Evolutionary conservation across 345 rosid genomes (phyloP).

Genomic region (Combretum micranthum): DNA sequence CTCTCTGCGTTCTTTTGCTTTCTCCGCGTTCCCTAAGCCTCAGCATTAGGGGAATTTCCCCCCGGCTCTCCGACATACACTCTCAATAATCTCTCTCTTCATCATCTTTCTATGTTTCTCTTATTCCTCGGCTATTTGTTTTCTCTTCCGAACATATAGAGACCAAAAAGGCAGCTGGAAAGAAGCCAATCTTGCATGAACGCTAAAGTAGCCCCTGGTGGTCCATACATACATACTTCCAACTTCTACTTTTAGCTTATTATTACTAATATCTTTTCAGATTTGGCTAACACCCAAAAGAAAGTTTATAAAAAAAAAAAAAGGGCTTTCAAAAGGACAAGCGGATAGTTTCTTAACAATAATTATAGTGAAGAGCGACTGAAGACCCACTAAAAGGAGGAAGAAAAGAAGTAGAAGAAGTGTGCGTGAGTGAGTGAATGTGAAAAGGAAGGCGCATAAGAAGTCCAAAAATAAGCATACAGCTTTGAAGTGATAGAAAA

Average conservation of each 20-base stretch:
- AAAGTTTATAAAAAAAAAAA: too few relatives aligned
- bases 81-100: constrained; percentile 11
- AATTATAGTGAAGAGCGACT: background rate
- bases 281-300: too few relatives aligned
- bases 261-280: background rate
- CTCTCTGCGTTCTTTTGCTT: background rate
- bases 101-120: constrained; percentile 12
- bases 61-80: constrained; percentile 1
- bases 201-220: background rate
- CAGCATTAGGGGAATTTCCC: constrained; percentile 3
- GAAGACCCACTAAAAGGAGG: background rate
- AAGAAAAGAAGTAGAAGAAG: background rate
- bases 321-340: background rate
- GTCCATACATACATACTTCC: background rate
- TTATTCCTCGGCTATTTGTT: background rate
- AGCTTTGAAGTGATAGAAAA: too few relatives aligned
- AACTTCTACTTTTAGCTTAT: background rate
- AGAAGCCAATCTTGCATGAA: constrained; percentile 11
- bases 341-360: background rate
- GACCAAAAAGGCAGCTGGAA: constrained; percentile 1
- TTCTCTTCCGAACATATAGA: constrained; percentile 5
- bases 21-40: constrained; percentile 20
- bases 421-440: background rate
- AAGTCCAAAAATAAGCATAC: constrained; percentile 1
- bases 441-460: constrained; percentile 9